Conservation (phyloP, 2,329 filamentous ascomycete genomes). For the Paecilomyces niveus region DNA sequence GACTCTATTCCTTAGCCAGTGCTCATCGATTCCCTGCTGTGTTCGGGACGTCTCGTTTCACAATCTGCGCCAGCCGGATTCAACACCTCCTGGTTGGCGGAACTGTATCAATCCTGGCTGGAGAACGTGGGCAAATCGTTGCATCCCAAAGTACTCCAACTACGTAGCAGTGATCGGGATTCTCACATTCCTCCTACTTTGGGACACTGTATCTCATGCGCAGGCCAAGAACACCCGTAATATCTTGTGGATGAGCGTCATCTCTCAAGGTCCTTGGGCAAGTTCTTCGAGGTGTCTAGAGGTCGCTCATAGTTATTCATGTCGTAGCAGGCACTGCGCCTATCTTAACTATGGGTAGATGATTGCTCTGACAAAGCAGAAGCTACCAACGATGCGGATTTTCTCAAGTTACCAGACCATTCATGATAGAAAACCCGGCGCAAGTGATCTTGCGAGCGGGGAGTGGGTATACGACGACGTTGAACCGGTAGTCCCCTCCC, state of each 20-base stretch:
- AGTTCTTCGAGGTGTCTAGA: neutral
- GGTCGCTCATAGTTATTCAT: too few species aligned
- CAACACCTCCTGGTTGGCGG: neutral
- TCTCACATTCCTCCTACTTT: neutral
- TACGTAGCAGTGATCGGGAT: conserved; percentile 2
- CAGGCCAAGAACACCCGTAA: neutral
- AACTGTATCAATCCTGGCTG: neutral
- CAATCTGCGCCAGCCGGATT: conserved; percentile 2
- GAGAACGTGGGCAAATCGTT: neutral
- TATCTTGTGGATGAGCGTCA: neutral
- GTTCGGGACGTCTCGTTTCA: neutral
- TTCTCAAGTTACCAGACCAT: neutral
- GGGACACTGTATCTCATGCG: neutral
- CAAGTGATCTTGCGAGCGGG: neutral
- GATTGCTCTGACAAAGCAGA: neutral
- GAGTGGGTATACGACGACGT: neutral
- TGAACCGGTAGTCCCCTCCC: neutral
- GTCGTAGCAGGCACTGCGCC: neutral
- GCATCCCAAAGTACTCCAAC: neutral
- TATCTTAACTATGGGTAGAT: neutral
- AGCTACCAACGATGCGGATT: neutral
- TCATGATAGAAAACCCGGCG: neutral
- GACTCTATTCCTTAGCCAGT: neutral
- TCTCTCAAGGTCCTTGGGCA: neutral
- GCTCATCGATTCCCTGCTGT: neutral